These are phyloP conservation scores for Pythium brassicae DNA, from an alignment of 352 stramenopile species.

Conservation along the genomic window DNA sequence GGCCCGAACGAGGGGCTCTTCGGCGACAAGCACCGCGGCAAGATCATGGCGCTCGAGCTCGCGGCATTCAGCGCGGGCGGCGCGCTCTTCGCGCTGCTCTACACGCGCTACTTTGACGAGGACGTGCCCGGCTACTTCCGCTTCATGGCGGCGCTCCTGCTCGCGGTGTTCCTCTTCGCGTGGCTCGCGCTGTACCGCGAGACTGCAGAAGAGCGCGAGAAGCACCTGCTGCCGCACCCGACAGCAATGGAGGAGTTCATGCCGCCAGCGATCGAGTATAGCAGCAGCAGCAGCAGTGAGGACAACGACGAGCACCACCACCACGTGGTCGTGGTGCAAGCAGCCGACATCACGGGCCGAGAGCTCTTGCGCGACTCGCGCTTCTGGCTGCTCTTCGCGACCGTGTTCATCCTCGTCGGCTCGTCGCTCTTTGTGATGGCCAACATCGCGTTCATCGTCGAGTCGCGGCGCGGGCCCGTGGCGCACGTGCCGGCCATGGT, in stretches of 20 bases:
- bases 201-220: constrained; percentile 7
- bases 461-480: constrained; percentile 38
- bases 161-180: constrained; percentile 43
- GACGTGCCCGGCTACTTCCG: constrained; percentile 56
- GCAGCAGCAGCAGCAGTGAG: background rate
- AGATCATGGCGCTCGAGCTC: constrained; percentile 66
- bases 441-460: constrained; percentile 78
- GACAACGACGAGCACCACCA: background rate
- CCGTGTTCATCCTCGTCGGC: constrained; percentile 69
- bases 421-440: constrained; percentile 75
- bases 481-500: constrained; percentile 65
- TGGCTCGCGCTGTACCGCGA: constrained; percentile 51
- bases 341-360: constrained; percentile 42
- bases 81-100: constrained; percentile 64
- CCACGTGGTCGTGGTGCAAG: background rate
- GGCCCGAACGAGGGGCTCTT: constrained; percentile 74
- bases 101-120: constrained; percentile 50
- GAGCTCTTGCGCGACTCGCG: constrained; percentile 40
- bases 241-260: constrained; percentile 42
- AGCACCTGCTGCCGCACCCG: constrained; percentile 13
- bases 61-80: constrained; percentile 64
- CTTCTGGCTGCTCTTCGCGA: constrained; percentile 70
- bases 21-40: constrained; percentile 54
- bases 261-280: constrained; percentile 13
- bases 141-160: constrained; percentile 60